Base-by-base conservation (phyloP, 2,329 filamentous ascomycete species). In the Colletotrichum eremochloae region DNA sequence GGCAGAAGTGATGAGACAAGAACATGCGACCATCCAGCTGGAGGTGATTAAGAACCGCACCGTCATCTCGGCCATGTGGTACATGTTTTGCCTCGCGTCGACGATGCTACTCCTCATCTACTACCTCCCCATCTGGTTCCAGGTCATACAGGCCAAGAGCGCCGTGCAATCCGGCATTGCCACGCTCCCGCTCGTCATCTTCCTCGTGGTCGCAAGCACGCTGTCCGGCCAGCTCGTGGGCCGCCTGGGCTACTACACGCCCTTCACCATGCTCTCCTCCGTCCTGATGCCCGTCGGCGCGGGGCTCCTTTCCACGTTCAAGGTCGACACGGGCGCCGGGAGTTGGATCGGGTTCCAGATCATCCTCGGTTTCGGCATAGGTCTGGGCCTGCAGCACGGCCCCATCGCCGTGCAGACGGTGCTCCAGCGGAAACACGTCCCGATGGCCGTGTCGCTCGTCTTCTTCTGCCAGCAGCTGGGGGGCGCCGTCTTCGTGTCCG, bases 101-200 rank as follows among this genome's bases (percentile, higher is more conserved):
- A 63, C 33, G 11, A 53, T 63, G 46, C 46, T 63, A 31, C 50
- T 65, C 38, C 50, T 65, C 24, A 57, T 57, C 44, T 24, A 65
- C 71, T 80, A 77, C 61, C 63, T 65, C 52, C 63, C 63, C 24
- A 24, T 24, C 24, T 24, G 24, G 24, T 40, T 14, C 24, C 24
- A 57, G 63, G 50, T 29, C 15, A 65, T 65, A 67, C 82, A 87
- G 74, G 86, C 84, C 67, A 85, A 85, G 73, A 82, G 78, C n/a
- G 85, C 87, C 57, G 85, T 87, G 50, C 77, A 87, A 67, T 86
- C 87, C 11, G 87, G 87, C 63, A 85, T 89, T 76, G 87, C 60
- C n/a, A 63, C 46, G 20, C 60, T 63, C 46, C 60, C 33, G 12
- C 29, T 63, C 12, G 46, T 63, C 33, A 63, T 63, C 44, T 63